Evolutionary conservation across 768 basidiomycete genomes (phyloP), one percentile per base, ranked within the genome.

Genomic region (Tricholoma terreum): DNA sequence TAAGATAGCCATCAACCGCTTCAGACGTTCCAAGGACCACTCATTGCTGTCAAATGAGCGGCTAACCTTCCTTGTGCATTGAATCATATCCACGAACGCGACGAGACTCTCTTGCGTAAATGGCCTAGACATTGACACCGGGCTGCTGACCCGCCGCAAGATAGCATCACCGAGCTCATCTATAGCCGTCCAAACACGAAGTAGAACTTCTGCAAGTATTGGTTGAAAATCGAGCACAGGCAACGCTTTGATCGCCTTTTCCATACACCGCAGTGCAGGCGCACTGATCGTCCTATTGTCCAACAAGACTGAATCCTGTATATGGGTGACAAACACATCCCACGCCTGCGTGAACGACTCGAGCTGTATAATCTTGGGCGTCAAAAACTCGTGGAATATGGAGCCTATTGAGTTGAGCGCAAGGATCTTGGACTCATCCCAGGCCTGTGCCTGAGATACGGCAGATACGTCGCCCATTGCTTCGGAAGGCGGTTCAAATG

Each of bases 51-150:
- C 80, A 12, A 81, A 60, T 3, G 69, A 62, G 50, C 77, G 73
- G 56, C 80, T 81, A 21, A 82, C 75, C 55, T 69, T 73, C 64
- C 90, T 74, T 49, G 84, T 80, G 58, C 81, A 80, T 58, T 81
- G 80, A 35, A 92, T 78, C 35, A 89, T 84, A 56, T 89, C 86
- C 24, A 94, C 82, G 60, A 89, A 87, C 0, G 89, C 88, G 19
- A 92, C 83, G 35, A 98, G 76, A 63, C 89, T 91, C 63, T 95
- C 93, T 66, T 98, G 95, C 0, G 87, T 90, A 67, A 89, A 88
- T 0, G 87, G 77, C 52, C 71, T 66, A 38, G 58, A 46, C 0
- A 60, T 42, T 0, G 30, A 58, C 12, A 67, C 61, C 8, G 64
- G 60, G 5, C 27, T 55, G 9, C 66, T 71, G 9, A 61, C 65